Conservation (phyloP, 129 eudicot genomes). For the Arctium lappa region DNA sequence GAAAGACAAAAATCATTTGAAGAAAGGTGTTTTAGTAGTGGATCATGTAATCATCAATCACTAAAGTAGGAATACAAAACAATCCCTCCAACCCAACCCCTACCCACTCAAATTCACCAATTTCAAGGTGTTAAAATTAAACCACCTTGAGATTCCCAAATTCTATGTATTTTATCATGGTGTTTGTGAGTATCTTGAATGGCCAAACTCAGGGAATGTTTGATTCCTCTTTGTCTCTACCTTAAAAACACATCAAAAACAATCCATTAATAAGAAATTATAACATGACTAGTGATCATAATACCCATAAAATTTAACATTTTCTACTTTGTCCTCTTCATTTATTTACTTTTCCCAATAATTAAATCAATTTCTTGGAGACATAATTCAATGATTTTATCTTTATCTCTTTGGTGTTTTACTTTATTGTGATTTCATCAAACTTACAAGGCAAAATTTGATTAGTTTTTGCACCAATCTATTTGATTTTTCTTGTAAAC, state of each 20-base stretch:
- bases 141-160: conserved; percentile 55
- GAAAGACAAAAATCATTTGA: background rate
- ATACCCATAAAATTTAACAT: conserved; percentile 28
- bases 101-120: conserved; percentile 24
- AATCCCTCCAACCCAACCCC: background rate
- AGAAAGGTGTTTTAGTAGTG: background rate
- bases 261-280: conserved; percentile 42
- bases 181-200: conserved; percentile 65
- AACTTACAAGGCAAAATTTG: background rate
- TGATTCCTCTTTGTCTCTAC: conserved; percentile 61
- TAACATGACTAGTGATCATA: conserved; percentile 39
- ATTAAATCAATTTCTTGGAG: background rate
- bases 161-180: conserved; percentile 29
- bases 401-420: conserved; percentile 6
- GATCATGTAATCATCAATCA: conserved; percentile 19
- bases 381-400: conserved; percentile 15
- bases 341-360: background rate
- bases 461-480: background rate
- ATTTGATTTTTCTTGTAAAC: too few relatives aligned
- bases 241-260: conserved; percentile 20
- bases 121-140: conserved; percentile 34
- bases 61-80: conserved; percentile 1
- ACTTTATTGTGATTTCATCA: background rate
- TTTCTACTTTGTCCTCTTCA: conserved; percentile 34
- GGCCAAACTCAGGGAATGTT: conserved; percentile 89